Conservation (phyloP, 2,329 filamentous ascomycete genomes). For the Sclerotinia glacialis region DNA sequence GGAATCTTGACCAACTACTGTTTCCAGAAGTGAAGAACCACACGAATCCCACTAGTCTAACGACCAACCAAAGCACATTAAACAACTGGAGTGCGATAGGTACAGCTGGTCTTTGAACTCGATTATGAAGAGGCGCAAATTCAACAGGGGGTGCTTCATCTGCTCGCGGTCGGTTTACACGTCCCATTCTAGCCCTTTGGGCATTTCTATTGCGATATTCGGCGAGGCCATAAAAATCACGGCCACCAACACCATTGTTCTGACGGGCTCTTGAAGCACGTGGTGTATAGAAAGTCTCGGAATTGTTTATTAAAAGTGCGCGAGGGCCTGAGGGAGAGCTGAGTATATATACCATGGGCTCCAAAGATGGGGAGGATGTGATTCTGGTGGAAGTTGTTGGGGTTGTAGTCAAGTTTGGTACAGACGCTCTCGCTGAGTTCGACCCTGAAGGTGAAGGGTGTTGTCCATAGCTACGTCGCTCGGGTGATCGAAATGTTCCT, state of each 20-base stretch:
- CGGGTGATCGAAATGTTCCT: conserved; percentile 18
- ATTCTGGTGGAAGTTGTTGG: conserved; percentile 25
- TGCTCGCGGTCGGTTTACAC: conserved; percentile 24
- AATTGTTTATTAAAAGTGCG: conserved; percentile 54
- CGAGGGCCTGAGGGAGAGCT: conserved; percentile 59
- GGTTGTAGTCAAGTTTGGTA: conserved; percentile 3
- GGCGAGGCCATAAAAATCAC: conserved; percentile 26
- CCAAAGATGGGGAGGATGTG: conserved; percentile 31
- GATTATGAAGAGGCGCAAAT: conserved; percentile 26
- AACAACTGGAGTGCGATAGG: conserved; percentile 13
- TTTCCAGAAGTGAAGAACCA: conserved; percentile 63
- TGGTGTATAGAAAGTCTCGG: conserved; percentile 53
- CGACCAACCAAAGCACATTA: conserved; percentile 55
- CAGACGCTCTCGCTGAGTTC: conserved; percentile 14
- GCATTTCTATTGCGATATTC: conserved; percentile 35
- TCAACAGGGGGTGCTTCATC: conserved; percentile 24
- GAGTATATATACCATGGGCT: conserved; percentile 57
- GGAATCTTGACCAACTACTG: conserved; percentile 58
- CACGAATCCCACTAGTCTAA: conserved; percentile 57
- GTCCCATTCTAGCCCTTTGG: conserved; percentile 26
- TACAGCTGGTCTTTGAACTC: conserved; percentile 10
- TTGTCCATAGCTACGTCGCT: conserved; percentile 26
- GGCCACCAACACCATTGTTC: conserved; percentile 5
- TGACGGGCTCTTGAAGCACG: conserved; percentile 33
- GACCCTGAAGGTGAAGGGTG: conserved; percentile 11